Conservation (phyloP, 2,329 filamentous ascomycete species). For the Myotisia sp. region DNA sequence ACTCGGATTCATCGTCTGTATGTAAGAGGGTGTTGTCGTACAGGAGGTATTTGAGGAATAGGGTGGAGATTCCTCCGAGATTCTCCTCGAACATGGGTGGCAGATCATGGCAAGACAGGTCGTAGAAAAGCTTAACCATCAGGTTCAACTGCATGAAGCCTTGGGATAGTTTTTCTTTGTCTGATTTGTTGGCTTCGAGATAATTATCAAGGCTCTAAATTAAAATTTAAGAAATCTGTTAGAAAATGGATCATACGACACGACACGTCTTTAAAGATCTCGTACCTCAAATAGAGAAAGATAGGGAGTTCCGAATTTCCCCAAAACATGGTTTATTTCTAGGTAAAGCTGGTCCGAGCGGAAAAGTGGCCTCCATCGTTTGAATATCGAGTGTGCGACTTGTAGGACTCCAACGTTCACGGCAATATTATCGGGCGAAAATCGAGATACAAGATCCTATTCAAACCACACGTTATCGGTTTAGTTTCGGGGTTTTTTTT, state of each 20-base stretch:
- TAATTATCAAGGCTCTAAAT: constrained; percentile 35
- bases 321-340: constrained; percentile 91
- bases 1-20: constrained; percentile 79
- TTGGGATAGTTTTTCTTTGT: constrained; percentile 58
- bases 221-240: constrained; percentile 1
- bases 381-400: constrained; percentile 96
- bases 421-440: constrained; percentile 66
- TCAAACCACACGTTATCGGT: constrained; percentile 4
- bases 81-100: constrained; percentile 90
- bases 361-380: constrained; percentile 87
- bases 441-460: constrained; percentile 75
- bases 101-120: constrained; percentile 93
- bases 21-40: constrained; percentile 74
- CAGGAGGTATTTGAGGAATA: constrained; percentile 83
- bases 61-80: constrained; percentile 56
- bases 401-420: constrained; percentile 90
- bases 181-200: constrained; percentile 59
- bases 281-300: constrained; percentile 60
- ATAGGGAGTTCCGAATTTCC: constrained; percentile 71
- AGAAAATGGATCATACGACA: neutral
- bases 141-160: constrained; percentile 79
- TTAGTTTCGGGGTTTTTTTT: constrained; percentile 5
- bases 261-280: too few species aligned
- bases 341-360: constrained; percentile 82
- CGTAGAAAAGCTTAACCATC: constrained; percentile 82